A percentile compares a stretch with the other conserved stretches of the same genome.
Evolutionary conservation across 371 early-diverging fungal genomes (phyloP).

Genomic region (Mucor sp.): DNA sequence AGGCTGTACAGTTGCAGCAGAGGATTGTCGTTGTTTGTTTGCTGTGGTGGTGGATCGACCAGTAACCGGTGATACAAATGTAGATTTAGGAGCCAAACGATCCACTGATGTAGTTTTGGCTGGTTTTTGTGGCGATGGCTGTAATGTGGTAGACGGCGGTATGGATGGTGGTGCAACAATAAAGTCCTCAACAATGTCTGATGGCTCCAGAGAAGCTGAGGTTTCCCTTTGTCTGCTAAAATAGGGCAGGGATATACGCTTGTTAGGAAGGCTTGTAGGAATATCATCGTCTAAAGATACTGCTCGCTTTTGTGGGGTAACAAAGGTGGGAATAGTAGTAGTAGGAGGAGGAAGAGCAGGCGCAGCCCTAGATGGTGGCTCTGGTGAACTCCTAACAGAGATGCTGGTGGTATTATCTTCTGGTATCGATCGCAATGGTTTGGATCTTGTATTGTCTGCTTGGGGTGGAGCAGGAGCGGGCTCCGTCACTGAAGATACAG

Average conservation of each 20-base stretch:
- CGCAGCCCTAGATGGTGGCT: not conserved
- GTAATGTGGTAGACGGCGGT: not conserved
- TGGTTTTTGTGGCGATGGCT: not conserved
- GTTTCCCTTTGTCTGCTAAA: not conserved
- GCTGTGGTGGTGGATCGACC: not conserved
- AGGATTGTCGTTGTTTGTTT: not conserved
- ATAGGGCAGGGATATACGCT: not conserved
- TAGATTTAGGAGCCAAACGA: not conserved
- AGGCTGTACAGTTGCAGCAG: not conserved
- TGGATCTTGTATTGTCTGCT: not conserved
- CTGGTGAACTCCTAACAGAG: not conserved
- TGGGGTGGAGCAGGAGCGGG: not conserved
- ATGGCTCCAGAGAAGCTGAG: not conserved
- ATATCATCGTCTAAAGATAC: not conserved
- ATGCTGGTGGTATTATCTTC: not conserved
- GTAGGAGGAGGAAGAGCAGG: no score
- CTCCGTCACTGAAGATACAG: not conserved
- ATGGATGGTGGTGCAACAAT: not conserved
- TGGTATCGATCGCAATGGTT: not conserved
- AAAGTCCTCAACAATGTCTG: not conserved
- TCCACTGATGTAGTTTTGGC: not conserved
- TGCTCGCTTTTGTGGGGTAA: not conserved
- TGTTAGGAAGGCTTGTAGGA: not conserved
- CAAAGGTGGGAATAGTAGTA: not conserved
- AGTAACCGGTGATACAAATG: not conserved